Conservation (phyloP, 2,329 filamentous ascomycete genomes). For the Alternaria gansuensis region DNA sequence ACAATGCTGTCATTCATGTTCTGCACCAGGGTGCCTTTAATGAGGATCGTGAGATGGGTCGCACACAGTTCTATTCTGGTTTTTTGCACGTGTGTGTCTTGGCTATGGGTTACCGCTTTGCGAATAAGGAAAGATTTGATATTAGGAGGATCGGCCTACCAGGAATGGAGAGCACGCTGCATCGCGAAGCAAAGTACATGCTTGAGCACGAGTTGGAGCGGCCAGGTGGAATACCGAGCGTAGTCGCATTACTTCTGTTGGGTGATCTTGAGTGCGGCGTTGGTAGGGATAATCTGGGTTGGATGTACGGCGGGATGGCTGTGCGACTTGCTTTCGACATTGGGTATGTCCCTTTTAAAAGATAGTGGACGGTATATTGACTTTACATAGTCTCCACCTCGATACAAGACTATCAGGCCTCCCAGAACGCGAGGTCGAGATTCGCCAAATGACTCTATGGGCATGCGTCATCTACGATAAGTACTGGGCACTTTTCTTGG, state of each 20-base stretch:
- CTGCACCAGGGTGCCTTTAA: slow-evolving; percentile 62
- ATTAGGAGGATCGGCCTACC: slow-evolving; percentile 59
- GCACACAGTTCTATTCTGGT: slow-evolving; percentile 61
- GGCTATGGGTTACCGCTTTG: slow-evolving; percentile 63
- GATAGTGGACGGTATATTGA: not conserved
- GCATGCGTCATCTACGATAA: slow-evolving; percentile 65
- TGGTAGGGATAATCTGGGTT: slow-evolving; percentile 63
- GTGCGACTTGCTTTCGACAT: slow-evolving; percentile 41
- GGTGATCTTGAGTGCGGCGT: slow-evolving; percentile 65
- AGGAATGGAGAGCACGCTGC: slow-evolving; percentile 62
- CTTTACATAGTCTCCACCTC: slow-evolving; percentile 58
- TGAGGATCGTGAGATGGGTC: slow-evolving; percentile 57
- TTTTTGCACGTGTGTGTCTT: slow-evolving; percentile 64
- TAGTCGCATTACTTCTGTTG: slow-evolving; percentile 62
- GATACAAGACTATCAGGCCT: slow-evolving; percentile 56
- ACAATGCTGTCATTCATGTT: slow-evolving; percentile 61
- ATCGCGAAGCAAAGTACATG: slow-evolving; percentile 65
- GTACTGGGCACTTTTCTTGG: slow-evolving; percentile 64
- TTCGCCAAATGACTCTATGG: slow-evolving; percentile 62
- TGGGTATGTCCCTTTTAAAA: slow-evolving; percentile 27
- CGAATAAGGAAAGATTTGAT: slow-evolving; percentile 60
- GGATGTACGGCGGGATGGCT: slow-evolving; percentile 62
- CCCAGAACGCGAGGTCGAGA: slow-evolving; percentile 58
- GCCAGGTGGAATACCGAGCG: slow-evolving; percentile 62
- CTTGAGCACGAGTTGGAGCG: slow-evolving; percentile 63